Evolutionary conservation across 2,329 filamentous ascomycete genomes (phyloP).

Genomic region (Colletotrichum graminicola): DNA sequence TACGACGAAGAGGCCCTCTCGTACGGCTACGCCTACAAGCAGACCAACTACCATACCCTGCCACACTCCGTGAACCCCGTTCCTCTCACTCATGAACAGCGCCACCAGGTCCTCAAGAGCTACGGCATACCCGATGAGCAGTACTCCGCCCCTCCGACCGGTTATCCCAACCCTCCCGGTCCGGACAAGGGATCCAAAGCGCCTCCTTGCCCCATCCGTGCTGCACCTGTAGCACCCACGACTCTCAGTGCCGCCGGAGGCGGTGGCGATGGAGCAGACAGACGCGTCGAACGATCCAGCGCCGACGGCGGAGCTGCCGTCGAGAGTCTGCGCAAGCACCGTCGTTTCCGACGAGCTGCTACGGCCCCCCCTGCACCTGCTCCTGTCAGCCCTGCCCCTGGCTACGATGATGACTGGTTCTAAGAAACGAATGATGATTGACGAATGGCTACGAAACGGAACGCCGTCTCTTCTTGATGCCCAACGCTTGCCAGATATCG

Average conservation of each 20-base stretch:
- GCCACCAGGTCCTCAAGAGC: constrained; percentile 16
- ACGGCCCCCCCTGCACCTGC: constrained; percentile 28
- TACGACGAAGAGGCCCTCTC: constrained; percentile 34
- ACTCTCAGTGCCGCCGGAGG: neutral
- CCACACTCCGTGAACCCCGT: constrained; percentile 18
- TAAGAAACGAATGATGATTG: constrained; percentile 1
- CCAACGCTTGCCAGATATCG: too few species aligned
- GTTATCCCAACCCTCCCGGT: constrained; percentile 31
- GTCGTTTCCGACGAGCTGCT: constrained; percentile 34
- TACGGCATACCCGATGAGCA: constrained; percentile 31
- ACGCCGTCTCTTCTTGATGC: neutral
- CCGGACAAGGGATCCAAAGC: constrained; percentile 3
- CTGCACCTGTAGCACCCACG: constrained; percentile 7
- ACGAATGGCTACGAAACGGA: neutral
- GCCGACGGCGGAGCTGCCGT: neutral
- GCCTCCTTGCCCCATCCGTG: constrained; percentile 32
- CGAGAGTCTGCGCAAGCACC: constrained; percentile 33
- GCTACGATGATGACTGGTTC: constrained; percentile 38
- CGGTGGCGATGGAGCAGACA: neutral
- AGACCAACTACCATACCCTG: constrained; percentile 21
- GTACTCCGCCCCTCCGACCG: constrained; percentile 25
- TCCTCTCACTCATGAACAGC: constrained; percentile 23
- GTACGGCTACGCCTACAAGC: constrained; percentile 28
- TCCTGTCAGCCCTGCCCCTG: constrained; percentile 27
- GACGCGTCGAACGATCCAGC: neutral